phyloP scores from a whole-genome alignment of 1,284 basidiomycete species.

The Cutaneotrichosporon dermatis region DNA sequence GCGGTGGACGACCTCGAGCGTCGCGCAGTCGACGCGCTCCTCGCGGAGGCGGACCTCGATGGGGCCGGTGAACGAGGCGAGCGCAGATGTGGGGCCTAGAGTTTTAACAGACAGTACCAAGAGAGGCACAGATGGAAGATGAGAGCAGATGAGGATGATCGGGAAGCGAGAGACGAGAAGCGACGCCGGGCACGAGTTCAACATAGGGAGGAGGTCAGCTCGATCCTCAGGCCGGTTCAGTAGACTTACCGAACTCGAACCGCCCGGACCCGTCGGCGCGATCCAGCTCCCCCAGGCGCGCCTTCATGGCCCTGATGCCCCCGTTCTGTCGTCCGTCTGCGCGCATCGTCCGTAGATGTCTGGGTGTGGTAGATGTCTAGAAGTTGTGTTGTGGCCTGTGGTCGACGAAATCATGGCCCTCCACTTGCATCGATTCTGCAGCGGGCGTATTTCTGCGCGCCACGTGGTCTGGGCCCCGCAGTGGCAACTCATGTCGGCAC shows the following conservation, averaged over 20 bases:
- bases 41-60: slow-evolving; percentile 54
- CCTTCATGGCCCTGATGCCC: slow-evolving; percentile 11
- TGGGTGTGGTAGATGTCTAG: too few relatives aligned
- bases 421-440: too few relatives aligned
- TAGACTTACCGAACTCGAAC: slow-evolving; percentile 44
- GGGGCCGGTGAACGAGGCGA: slow-evolving; percentile 53
- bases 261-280: slow-evolving; percentile 46
- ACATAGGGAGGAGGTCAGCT: not conserved
- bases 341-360: slow-evolving; percentile 6
- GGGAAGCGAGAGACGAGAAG: not conserved
- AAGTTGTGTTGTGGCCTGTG: too few relatives aligned
- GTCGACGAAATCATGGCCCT: too few relatives aligned
- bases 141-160: not conserved
- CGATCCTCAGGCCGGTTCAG: not conserved
- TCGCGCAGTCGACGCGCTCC: slow-evolving; percentile 53
- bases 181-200: not conserved
- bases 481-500: too few relatives aligned
- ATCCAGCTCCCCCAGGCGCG: slow-evolving; percentile 26
- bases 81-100: slow-evolving; percentile 44
- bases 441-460: too few relatives aligned
- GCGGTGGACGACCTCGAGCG: slow-evolving; percentile 53
- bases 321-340: slow-evolving; percentile 13
- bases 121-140: not conserved
- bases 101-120: too few relatives aligned
- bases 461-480: too few relatives aligned